Base-by-base conservation (phyloP, 169 alveolate species). In the Eimeria tenella region DNA sequence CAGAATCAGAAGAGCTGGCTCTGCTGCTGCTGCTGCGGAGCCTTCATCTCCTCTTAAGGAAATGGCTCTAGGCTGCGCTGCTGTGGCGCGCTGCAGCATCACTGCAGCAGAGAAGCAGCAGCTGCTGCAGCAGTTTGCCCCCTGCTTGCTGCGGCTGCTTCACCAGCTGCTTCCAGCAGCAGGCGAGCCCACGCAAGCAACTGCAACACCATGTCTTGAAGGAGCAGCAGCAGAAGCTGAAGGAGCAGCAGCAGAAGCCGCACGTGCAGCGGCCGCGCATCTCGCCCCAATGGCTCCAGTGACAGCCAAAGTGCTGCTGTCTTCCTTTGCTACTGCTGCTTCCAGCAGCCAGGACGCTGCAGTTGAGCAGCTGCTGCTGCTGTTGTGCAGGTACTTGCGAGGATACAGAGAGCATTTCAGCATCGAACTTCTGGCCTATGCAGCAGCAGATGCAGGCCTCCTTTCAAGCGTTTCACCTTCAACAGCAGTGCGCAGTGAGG, bases 61-160 rank as follows among this genome's bases (percentile, higher is more conserved):
- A 13, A 17, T 58, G 3, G 68, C 68, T 10, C 3, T 58, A 17
- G 68, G 68, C 21, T 58, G 68, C 68, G 68, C 68, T 58, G 68
- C 68, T 58, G 68, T 17, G 11, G 68, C 68, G 68, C 68, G 68
- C 68, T 58, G 68, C 68, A 58, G 68, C 19, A 10, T 58, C 19
- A 58, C 68, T 58, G 68, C 68, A 58, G 68, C 68, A 17, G 68
- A 58, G 68, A 58, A 58, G 19, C 68, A 58, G 68, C 68, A 58
- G 21, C 19, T 58, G 11, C 68, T 58, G 11, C 21, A 58, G 68
- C 68, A 58, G 3, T 58, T 17, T 17, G 68, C 19, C 2, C 68
- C 68, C 19, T 17, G 11, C 21, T 10, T 58, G 19, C 68, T 58
- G 11, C 68, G 19, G 68, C 19, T 13, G 21, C 11, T 58, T 17